Evolutionary conservation across 148 eudicot genomes (phyloP).

Genomic region (Spergularia bocconei): DNA sequence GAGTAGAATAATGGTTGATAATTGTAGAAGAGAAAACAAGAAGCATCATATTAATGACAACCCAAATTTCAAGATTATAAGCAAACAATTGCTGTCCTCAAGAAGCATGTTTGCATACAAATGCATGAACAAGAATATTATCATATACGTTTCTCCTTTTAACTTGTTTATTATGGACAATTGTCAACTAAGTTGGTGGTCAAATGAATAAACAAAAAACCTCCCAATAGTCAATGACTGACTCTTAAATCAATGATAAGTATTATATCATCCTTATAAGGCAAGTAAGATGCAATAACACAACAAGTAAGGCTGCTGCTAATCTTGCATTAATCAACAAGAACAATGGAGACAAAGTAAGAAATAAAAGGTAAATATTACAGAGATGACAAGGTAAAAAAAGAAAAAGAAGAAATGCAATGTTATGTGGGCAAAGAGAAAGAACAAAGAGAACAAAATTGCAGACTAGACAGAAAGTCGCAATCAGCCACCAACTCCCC

Average conservation of each 20-base stretch:
- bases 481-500: conserved; percentile 16
- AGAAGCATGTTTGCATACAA: conserved; percentile 29
- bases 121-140: conserved; percentile 19
- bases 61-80: too few species aligned
- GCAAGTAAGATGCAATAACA: too few species aligned
- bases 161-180: conserved; percentile 6
- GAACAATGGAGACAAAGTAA: neutral
- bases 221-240: neutral
- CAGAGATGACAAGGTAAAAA: neutral
- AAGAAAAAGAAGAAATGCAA: neutral
- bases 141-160: neutral
- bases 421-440: conserved; percentile 7
- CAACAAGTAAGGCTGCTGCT: too few species aligned
- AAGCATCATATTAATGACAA: too few species aligned
- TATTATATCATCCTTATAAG: neutral
- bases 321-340: too few species aligned
- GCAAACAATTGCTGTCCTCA: conserved; percentile 15
- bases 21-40: too few species aligned
- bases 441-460: conserved; percentile 21
- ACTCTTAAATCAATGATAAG: neutral
- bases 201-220: neutral
- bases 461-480: conserved; percentile 13
- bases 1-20: too few species aligned
- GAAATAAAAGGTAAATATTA: neutral
- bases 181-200: neutral